A percentile compares a stretch with the other conserved stretches of the same genome.
These are phyloP conservation scores for Elaeis guineensis DNA, from an alignment of 176 grass and related monocot species.

Conservation along the genomic window DNA sequence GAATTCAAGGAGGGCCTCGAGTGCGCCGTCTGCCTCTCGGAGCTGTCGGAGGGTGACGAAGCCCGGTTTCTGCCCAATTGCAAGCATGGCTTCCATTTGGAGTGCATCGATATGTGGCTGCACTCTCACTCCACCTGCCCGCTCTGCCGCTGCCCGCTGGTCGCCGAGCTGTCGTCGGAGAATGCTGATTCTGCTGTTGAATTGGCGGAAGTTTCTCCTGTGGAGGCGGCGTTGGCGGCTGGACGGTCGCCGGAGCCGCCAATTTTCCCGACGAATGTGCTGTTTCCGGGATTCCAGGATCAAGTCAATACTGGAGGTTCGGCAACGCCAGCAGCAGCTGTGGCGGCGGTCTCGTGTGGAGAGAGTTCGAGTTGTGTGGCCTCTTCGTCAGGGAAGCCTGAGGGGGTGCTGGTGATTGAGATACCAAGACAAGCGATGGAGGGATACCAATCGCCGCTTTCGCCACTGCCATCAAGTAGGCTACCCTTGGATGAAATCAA, in stretches of 20 bases:
- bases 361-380: conserved; percentile 33
- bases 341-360: conserved; percentile 11
- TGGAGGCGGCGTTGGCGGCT: background rate
- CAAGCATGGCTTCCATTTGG: conserved; percentile 57
- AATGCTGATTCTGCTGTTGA: background rate
- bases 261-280: conserved; percentile 52
- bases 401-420: conserved; percentile 2
- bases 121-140: conserved; percentile 60
- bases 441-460: background rate
- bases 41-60: conserved; percentile 39
- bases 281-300: conserved; percentile 59
- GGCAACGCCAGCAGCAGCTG: background rate
- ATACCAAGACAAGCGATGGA: background rate
- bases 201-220: too few species aligned
- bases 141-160: conserved; percentile 40
- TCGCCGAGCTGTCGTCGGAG: conserved; percentile 17
- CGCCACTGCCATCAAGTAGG: background rate
- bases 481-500: background rate
- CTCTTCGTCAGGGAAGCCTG: conserved; percentile 35
- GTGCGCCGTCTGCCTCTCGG: conserved; percentile 71
- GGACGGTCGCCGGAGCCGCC: conserved; percentile 31
- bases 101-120: conserved; percentile 73
- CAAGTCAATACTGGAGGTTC: conserved; percentile 22
- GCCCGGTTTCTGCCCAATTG: conserved; percentile 51
- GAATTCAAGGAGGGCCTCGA: conserved; percentile 27